phyloP scores from a whole-genome alignment of 140 eudicot species.

The Oenanthe javanica region DNA sequence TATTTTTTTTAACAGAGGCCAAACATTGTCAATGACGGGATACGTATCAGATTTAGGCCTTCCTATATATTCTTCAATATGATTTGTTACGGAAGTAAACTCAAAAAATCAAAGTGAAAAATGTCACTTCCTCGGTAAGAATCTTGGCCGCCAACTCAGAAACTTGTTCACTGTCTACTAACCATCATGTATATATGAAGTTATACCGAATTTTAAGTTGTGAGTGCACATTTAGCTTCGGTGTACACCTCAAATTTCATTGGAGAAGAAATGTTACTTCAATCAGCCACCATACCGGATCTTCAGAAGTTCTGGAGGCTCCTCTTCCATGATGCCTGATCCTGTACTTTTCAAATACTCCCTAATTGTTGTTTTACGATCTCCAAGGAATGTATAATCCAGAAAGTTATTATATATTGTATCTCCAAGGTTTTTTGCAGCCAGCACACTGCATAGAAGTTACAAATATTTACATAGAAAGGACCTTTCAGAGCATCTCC shows the following conservation, averaged over 20 bases:
- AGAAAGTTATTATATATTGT: slow-evolving; percentile 56
- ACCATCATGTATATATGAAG: background rate
- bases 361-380: slow-evolving; percentile 78
- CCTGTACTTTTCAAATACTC: slow-evolving; percentile 64
- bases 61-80: background rate
- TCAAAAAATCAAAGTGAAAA: background rate
- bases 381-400: slow-evolving; percentile 82
- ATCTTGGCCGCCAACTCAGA: background rate
- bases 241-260: background rate
- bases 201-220: background rate
- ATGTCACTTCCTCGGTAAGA: background rate
- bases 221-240: background rate
- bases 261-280: background rate
- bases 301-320: slow-evolving; percentile 81
- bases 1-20: background rate
- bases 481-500: background rate
- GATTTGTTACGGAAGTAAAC: background rate
- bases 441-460: slow-evolving; percentile 57
- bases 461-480: background rate
- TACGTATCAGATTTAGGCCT: background rate
- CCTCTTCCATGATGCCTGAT: slow-evolving; percentile 95
- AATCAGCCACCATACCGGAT: slow-evolving; percentile 74
- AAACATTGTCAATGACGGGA: background rate
- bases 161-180: background rate
- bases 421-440: slow-evolving; percentile 74